Evolutionary conservation across 2,329 filamentous ascomycete species (phyloP), one percentile per base, ranked within the genome.

Genomic region (Fusarium sp.): DNA sequence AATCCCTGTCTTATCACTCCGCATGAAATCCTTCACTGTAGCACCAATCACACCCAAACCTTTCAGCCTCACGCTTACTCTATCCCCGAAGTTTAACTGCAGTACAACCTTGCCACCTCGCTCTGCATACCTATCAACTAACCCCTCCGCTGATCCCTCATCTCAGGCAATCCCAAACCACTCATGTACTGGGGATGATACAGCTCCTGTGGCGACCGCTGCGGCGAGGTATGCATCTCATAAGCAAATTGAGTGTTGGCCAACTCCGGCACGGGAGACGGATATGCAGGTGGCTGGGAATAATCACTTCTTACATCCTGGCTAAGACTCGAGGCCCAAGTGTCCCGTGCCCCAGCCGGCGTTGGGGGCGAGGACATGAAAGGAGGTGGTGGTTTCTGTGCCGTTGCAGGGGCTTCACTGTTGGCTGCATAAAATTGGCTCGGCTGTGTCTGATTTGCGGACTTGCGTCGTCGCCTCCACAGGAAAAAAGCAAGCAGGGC

Each of bases 281-380:
- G 45, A 47, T 47, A 47, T 1, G 26, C 26, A 15, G 45, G 26
- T 1, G 45, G 26, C 13, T 28, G 45, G 26, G 45, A 28, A 22
- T 47, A 47, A 0, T 47, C 26, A 6, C 45, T 28, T 47, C 18
- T n/a, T n/a, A n/a, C n/a, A n/a, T n/a, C n/a, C n/a, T n/a, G 18
- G 26, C 26, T 22, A 6, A 26, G 26, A 22, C 45, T 47, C 1
- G 45, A 28, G 3, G 45, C 45, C 26, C 45, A 28, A 15, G 26
- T 47, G 18, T 47, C 45, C 13, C 45, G 45, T 47, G 18, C 44
- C 12, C 24, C 18, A 47, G 24, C 24, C 0, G 44, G 18, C 4
- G 26, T 28, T 15, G 44, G 44, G 13, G 44, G 13, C 9, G 26
- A 11, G 4, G 44, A 10, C 13, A 22, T 15, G 6, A 47, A 47